Conservation (phyloP, 2,329 filamentous ascomycete genomes). For the Aspergillus puulaauensis region DNA sequence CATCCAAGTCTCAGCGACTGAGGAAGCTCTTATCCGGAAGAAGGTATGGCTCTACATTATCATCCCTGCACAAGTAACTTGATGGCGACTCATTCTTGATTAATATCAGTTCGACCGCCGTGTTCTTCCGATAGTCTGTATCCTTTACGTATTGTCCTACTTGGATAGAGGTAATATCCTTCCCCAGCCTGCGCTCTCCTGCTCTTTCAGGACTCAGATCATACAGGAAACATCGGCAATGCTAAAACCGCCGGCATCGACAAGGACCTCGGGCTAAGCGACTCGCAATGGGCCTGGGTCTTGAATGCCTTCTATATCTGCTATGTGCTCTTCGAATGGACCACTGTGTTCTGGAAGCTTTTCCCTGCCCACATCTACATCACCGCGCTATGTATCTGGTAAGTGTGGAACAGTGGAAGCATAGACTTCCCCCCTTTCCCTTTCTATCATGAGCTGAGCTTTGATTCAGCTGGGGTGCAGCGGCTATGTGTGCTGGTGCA, state of each 20-base stretch:
- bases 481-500: slow-evolving; percentile 26
- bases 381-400: slow-evolving; percentile 23
- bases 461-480: slow-evolving; percentile 22
- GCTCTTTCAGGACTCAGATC: not conserved
- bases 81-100: not conserved
- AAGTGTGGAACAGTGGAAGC: slow-evolving; percentile 1
- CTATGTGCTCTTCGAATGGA: slow-evolving; percentile 28
- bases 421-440: no score
- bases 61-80: not conserved
- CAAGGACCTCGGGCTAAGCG: slow-evolving; percentile 18
- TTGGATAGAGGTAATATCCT: slow-evolving; percentile 20
- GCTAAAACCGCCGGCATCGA: slow-evolving; percentile 25
- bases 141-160: slow-evolving; percentile 25
- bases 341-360: slow-evolving; percentile 25
- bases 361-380: slow-evolving; percentile 25
- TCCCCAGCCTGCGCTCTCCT: not conserved
- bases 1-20: not conserved
- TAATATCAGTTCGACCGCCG: slow-evolving; percentile 19
- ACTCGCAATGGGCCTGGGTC: slow-evolving; percentile 25
- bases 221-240: slow-evolving; percentile 24
- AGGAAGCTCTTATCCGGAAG: slow-evolving; percentile 4
- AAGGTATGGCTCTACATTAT: not conserved
- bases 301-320: slow-evolving; percentile 27
- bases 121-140: slow-evolving; percentile 24
- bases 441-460: not conserved